These are phyloP conservation scores for Xylaria grammica DNA, from an alignment of 495 filamentous ascomycete species.

Conservation along the genomic window DNA sequence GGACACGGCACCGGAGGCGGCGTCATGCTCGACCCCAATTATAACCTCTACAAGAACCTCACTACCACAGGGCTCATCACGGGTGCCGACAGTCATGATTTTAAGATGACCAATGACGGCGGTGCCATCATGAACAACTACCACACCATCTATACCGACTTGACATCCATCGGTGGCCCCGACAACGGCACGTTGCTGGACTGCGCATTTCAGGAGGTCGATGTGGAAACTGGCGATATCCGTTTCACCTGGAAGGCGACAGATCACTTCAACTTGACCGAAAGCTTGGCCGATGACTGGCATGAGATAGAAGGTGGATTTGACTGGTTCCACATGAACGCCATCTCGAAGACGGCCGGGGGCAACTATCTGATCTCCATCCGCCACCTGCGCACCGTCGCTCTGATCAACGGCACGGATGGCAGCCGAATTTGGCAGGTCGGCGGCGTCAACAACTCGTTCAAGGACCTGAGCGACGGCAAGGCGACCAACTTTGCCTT, in stretches of 20 bases:
- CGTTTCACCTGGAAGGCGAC: slow-evolving; percentile 60
- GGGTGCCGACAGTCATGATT: slow-evolving; percentile 32
- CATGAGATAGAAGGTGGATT: slow-evolving; percentile 42
- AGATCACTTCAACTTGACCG: slow-evolving; percentile 56
- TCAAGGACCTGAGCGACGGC: slow-evolving; percentile 50
- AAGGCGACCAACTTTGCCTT: slow-evolving; percentile 54
- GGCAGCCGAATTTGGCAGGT: slow-evolving; percentile 61
- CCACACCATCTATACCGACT: slow-evolving; percentile 21
- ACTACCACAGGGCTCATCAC: slow-evolving; percentile 19
- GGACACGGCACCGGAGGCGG: slow-evolving; percentile 27
- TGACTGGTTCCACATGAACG: slow-evolving; percentile 69
- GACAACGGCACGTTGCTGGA: slow-evolving; percentile 25
- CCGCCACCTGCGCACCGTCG: slow-evolving; percentile 58
- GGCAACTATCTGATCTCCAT: slow-evolving; percentile 64
- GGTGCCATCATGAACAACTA: slow-evolving; percentile 30
- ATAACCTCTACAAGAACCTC: slow-evolving; percentile 25
- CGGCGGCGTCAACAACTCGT: slow-evolving; percentile 56
- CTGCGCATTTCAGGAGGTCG: slow-evolving; percentile 48
- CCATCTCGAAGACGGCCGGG: slow-evolving; percentile 58
- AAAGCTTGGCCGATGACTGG: slow-evolving; percentile 42
- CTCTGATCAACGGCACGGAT: slow-evolving; percentile 60
- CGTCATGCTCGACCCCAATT: slow-evolving; percentile 28
- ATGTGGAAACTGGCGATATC: slow-evolving; percentile 54
- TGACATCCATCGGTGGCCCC: slow-evolving; percentile 29
- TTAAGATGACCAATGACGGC: slow-evolving; percentile 25